Evolutionary conservation across 257 asterid genomes (phyloP), one percentile per base, ranked within the genome.

Genomic region (Henckelia pumila): DNA sequence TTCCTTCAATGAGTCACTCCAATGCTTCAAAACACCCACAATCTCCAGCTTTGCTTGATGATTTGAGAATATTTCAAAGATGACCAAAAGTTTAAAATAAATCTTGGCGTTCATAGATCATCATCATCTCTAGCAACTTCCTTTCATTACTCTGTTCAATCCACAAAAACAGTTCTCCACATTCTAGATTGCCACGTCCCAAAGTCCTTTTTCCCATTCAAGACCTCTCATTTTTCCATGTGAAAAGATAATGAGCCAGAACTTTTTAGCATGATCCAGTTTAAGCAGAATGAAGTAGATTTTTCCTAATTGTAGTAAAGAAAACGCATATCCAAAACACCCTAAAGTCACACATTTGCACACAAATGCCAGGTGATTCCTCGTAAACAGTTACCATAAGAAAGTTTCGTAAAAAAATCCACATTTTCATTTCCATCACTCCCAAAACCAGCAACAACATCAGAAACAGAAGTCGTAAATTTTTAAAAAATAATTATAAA

Each of bases 401-500:
- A 71, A 53, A 35, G 35, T 21, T 68, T 59, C 68, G 68, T 35
- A 24, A 67, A 49, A 28, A 63, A 52, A 9, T 63, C 30, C 59
- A 67, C 71, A 68, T 56, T 64, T 16, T 28, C 11, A 57, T 7
- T 26, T 33, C 74, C 76, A 71, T 78, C 62, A 61, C 40, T 29
- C 73, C 37, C 56, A 44, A 56, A 75, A 59, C 14, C 68, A 28
- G 11, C 35, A 8, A 56, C 55, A 63, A 56, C 71, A 17, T 8
- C 55, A 47, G 55, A 40, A 40, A 47, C 21, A 17, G 20, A 47
- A 47, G n/a, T 17, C 55, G 3, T 47, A 47, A 16, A 4, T 5
- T 40, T 16, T 47, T 14, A 14, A 19, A 24, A 30, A 30, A 26
- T 13, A 30, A 30, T 20, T 13, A 13, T 10, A 40, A 10, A 17